Conservation (phyloP, 306 rosid genomes). For the Casuarina glauca region DNA sequence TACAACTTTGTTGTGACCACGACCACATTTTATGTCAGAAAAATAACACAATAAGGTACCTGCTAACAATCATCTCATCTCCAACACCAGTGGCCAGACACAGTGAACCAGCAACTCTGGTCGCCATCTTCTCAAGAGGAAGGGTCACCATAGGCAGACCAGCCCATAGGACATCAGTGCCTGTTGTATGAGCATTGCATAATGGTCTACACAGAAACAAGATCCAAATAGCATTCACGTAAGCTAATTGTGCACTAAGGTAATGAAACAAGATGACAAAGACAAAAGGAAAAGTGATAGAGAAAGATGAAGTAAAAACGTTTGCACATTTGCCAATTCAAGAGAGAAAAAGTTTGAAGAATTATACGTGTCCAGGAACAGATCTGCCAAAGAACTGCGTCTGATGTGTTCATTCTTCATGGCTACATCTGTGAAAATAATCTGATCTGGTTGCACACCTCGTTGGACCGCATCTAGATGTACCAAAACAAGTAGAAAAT, state of each 20-base stretch:
- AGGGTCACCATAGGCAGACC: conserved; percentile 96
- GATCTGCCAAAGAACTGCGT: conserved; percentile 88
- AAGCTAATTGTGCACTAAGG: neutral
- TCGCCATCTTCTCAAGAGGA: conserved; percentile 98
- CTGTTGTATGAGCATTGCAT: conserved; percentile 99
- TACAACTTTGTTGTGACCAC: neutral
- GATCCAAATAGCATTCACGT: conserved; percentile 9
- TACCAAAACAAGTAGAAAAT: neutral
- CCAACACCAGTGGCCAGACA: conserved; percentile 92
- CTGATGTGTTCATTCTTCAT: conserved; percentile 94
- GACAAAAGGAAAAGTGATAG: neutral
- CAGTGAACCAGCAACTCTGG: conserved; percentile 98
- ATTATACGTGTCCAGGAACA: conserved; percentile 90
- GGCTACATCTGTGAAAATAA: conserved; percentile 95
- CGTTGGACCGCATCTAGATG: conserved; percentile 81
- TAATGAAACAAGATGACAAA: neutral
- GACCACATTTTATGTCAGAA: neutral
- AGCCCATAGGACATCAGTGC: conserved; percentile 97
- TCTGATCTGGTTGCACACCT: conserved; percentile 93
- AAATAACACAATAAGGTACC: conserved; percentile 26
- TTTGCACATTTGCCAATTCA: neutral
- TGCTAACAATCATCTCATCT: conserved; percentile 93
- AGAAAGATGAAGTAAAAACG: conserved; percentile 1
- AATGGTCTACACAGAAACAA: conserved; percentile 62
- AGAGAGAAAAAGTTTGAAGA: conserved; percentile 1